Conservation (phyloP, 352 stramenopile species). For the Pythium catenulatum region DNA sequence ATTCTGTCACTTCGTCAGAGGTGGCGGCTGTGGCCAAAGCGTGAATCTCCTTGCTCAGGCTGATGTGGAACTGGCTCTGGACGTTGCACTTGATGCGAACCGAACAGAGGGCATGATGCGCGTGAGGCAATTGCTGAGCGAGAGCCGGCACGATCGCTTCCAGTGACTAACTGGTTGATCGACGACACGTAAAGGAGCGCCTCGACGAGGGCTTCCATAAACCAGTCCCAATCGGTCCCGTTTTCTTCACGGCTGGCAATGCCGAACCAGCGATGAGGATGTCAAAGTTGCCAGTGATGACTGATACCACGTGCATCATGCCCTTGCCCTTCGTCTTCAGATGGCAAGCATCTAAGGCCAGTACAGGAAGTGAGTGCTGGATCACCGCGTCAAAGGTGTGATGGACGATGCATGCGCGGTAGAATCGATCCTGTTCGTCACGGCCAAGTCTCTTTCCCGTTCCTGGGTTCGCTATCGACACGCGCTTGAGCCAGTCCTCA, state of each 20-base stretch:
- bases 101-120: constrained; percentile 20
- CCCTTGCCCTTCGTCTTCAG: constrained; percentile 22
- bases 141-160: constrained; percentile 27
- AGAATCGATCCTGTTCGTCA: not conserved
- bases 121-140: not conserved
- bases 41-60: not conserved
- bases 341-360: constrained; percentile 12
- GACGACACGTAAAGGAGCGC: not conserved
- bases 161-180: not conserved
- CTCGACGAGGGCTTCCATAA: not conserved
- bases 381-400: not conserved
- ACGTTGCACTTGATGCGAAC: constrained; percentile 41
- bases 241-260: not conserved
- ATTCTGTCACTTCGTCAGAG: not conserved
- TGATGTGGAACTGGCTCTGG: not conserved
- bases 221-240: constrained; percentile 10
- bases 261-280: constrained; percentile 6
- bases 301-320: not conserved
- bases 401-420: not conserved
- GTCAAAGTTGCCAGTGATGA: constrained; percentile 35
- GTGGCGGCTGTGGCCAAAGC: not conserved
- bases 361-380: not conserved
- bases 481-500: not conserved
- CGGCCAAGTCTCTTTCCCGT: not conserved
- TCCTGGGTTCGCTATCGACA: not conserved